A percentile compares a stretch with the other conserved stretches of the same genome.
Evolutionary conservation across 2,329 filamentous ascomycete species (phyloP).

Genomic region (Knufia fluminis): DNA sequence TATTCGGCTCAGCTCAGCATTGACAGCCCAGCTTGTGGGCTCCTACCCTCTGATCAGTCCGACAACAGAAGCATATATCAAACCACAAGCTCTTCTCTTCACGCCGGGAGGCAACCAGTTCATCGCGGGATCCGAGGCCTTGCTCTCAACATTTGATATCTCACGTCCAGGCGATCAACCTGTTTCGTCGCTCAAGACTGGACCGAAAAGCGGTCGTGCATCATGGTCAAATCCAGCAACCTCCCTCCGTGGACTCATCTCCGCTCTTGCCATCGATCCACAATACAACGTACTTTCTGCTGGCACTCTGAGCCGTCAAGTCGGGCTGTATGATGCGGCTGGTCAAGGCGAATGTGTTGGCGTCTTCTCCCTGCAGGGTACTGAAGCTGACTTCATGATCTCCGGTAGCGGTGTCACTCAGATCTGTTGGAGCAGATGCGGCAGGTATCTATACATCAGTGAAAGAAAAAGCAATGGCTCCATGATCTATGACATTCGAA

Average conservation of each 20-base stretch:
- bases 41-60: slow-evolving; percentile 47
- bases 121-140: slow-evolving; percentile 47
- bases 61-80: slow-evolving; percentile 48
- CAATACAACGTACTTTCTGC: slow-evolving; percentile 43
- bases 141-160: slow-evolving; percentile 49
- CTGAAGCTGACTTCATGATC: slow-evolving; percentile 30
- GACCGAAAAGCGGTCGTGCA: slow-evolving; percentile 27
- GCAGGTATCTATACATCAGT: slow-evolving; percentile 48
- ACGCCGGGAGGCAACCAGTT: slow-evolving; percentile 41
- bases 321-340: slow-evolving; percentile 47
- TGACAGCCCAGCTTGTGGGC: slow-evolving; percentile 40
- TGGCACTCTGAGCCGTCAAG: slow-evolving; percentile 46
- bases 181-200: slow-evolving; percentile 36
- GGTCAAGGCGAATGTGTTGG: slow-evolving; percentile 42
- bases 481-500: slow-evolving; percentile 51
- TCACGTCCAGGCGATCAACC: slow-evolving; percentile 41
- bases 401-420: slow-evolving; percentile 47
- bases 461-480: slow-evolving; percentile 49
- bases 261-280: slow-evolving; percentile 40
- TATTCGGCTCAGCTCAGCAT: slow-evolving; percentile 47
- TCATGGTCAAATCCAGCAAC: slow-evolving; percentile 13
- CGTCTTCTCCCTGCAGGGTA: slow-evolving; percentile 40
- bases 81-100: slow-evolving; percentile 49
- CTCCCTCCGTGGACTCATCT: slow-evolving; percentile 48
- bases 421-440: slow-evolving; percentile 49